Conservation (phyloP, 352 stramenopile genomes). For the Thalassiosira delicatula region DNA sequence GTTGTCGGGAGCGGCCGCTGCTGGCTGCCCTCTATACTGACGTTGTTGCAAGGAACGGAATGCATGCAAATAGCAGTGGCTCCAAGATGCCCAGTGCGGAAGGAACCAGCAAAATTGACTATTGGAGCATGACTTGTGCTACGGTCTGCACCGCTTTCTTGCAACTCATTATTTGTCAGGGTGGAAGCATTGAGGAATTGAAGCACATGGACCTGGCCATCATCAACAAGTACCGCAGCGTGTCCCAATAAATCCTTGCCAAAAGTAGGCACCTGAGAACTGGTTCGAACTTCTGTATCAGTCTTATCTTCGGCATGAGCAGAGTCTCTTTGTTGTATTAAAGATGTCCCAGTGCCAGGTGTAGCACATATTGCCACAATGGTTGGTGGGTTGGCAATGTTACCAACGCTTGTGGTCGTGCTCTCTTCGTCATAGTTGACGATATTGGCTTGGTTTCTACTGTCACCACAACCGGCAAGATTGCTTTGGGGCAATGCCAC, state of each 20-base stretch:
- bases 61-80: constrained; percentile 58
- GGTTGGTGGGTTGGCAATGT: constrained; percentile 19
- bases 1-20: too few species aligned
- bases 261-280: not conserved
- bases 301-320: not conserved
- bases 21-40: not conserved
- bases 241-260: constrained; percentile 44
- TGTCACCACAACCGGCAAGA: too few species aligned
- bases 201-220: constrained; percentile 43
- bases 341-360: constrained; percentile 19
- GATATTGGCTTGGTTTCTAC: too few species aligned
- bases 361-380: constrained; percentile 61
- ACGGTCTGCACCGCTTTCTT: not conserved
- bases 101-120: constrained; percentile 48
- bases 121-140: constrained; percentile 5
- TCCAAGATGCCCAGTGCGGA: constrained; percentile 37
- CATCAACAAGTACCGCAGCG: constrained; percentile 47
- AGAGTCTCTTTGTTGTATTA: constrained; percentile 40
- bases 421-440: too few species aligned
- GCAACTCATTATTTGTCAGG: constrained; percentile 8
- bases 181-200: constrained; percentile 12
- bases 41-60: constrained; percentile 4
- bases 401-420: too few species aligned
- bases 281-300: not conserved
- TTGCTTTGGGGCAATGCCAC: constrained; percentile 35